These are phyloP conservation scores for Kwoniella botswanensis DNA, from an alignment of 768 basidiomycete genomes.

Conservation along the genomic window DNA sequence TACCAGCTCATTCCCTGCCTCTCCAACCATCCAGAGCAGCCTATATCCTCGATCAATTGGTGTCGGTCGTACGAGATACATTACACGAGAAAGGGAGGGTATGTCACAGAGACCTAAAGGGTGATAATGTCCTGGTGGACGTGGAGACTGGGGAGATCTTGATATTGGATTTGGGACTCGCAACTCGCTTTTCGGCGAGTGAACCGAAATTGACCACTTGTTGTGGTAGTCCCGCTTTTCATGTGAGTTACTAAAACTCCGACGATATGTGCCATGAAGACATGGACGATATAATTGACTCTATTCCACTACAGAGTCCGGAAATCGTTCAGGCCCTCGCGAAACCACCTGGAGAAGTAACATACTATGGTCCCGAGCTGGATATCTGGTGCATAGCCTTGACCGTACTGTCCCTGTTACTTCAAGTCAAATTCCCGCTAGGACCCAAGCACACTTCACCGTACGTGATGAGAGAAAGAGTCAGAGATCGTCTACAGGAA, in stretches of 20 bases:
- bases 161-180: conserved; percentile 60
- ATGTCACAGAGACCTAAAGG: conserved; percentile 58
- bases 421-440: conserved; percentile 59
- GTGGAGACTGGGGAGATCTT: conserved; percentile 56
- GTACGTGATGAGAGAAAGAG: conserved; percentile 55
- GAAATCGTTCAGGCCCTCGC: conserved; percentile 59
- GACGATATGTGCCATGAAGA: too few relatives aligned
- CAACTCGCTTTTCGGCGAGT: conserved; percentile 59
- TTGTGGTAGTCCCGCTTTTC: conserved; percentile 59
- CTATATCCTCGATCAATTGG: conserved; percentile 59
- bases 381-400: conserved; percentile 62
- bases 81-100: conserved; percentile 57
- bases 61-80: conserved; percentile 56
- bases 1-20: conserved; percentile 38
- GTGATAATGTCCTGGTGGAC: conserved; percentile 54
- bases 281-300: too few relatives aligned
- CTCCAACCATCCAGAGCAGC: conserved; percentile 46
- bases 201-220: conserved; percentile 61
- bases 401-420: conserved; percentile 58
- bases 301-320: conserved; percentile 49
- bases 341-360: conserved; percentile 56
- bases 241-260: conserved; percentile 23
- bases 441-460: conserved; percentile 57
- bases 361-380: conserved; percentile 61
- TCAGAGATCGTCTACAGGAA: conserved; percentile 55